Conservation (phyloP, 805 yeast genomes). For the Schwanniomyces pseudopolymorphus region DNA sequence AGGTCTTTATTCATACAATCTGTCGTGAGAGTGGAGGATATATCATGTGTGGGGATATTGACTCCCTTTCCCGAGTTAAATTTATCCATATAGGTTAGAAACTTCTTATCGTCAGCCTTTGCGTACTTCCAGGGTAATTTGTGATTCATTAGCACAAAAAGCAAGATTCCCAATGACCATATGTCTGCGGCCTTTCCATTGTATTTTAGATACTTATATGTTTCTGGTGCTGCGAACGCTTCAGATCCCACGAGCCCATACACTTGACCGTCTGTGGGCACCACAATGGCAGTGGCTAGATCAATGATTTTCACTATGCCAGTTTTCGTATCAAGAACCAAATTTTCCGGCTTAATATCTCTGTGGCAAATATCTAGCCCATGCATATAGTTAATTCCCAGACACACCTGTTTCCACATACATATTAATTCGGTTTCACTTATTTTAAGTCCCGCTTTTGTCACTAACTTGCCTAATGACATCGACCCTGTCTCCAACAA, state of each 20-base stretch:
- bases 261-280: conserved; percentile 14
- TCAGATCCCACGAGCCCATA: conserved; percentile 51
- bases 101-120: conserved; percentile 25
- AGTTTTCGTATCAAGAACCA: conserved; percentile 28
- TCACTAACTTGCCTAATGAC: conserved; percentile 14
- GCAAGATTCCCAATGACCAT: conserved; percentile 51
- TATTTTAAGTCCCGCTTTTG: background rate
- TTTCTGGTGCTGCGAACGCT: conserved; percentile 49
- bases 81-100: conserved; percentile 4
- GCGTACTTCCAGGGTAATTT: conserved; percentile 53
- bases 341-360: conserved; percentile 50
- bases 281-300: conserved; percentile 28
- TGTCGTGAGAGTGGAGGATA: background rate
- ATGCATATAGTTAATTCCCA: conserved; percentile 42
- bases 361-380: conserved; percentile 41
- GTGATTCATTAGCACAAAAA: conserved; percentile 27
- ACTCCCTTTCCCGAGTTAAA: background rate
- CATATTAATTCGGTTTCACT: conserved; percentile 19
- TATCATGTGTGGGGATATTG: background rate
- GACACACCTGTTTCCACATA: conserved; percentile 42
- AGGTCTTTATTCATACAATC: background rate
- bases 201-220: conserved; percentile 32
- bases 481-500: conserved; percentile 34
- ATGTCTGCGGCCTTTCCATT: conserved; percentile 43
- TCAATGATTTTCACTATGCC: conserved; percentile 47